Base-by-base conservation (phyloP, 2,329 filamentous ascomycete species). In the Monosporascus sp. region DNA sequence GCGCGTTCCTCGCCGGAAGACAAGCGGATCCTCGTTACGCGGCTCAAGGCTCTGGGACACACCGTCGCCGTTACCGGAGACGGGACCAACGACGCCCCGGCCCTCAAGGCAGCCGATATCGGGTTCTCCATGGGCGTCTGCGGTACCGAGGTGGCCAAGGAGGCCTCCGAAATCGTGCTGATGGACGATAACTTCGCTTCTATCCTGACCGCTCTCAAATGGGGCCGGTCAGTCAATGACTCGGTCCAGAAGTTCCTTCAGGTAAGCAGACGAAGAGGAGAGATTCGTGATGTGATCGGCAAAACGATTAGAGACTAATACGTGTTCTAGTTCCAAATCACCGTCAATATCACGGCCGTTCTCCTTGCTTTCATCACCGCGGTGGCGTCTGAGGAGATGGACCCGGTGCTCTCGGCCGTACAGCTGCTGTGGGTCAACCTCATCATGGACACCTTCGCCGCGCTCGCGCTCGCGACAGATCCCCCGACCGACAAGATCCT, bases 401-500 rank as follows among this genome's bases (percentile, higher is more conserved):
- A 77, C 45, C 81, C 83, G 5, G 81, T 87, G 2, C 77, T 87
- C 45, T 85, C 80, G 1, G 83, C 85, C 1, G 83, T 86, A 0
- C 84, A 87, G 60, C 75, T 87, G 44, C 74, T 87, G 36, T 87
- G 84, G 84, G 81, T 86, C 49, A 87, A 87, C 62, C 70, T 87
- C 47, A 86, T 86, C 63, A 86, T 87, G 83, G 83, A 86, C 60
- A 85, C 83, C 6, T 84, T 86, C 54, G 83, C 83, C 2, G 83
- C 83, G 15, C 77, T 86, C 31, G 83, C 82, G 8, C 74, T 86
- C 11, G 83, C 83, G 6, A 86, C 83, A 1, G 83, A 86, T 59
- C 79, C 81, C 4, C 83, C 83, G 0, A 79, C 77, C 2, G 72
- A 76, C 5, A 75, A 74, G 51, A 78, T 85, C 45, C 74, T 86